Conservation (phyloP, 139 green algal genomes). For the Haematococcus sp. region DNA sequence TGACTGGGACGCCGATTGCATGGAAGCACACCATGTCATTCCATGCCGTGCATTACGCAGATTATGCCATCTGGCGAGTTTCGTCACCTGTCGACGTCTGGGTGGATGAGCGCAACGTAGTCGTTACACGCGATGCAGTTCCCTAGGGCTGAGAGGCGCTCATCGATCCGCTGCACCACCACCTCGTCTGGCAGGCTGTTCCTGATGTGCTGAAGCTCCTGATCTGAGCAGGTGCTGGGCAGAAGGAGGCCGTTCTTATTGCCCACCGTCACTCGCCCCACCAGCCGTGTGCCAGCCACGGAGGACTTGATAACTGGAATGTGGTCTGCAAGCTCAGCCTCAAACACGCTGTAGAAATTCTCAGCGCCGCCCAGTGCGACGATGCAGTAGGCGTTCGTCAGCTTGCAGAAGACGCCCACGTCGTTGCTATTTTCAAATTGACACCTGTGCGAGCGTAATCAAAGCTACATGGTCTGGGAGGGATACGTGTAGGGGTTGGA, state of each 20-base stretch:
- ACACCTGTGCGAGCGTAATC: slow-evolving; percentile 2
- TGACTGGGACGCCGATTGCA: background rate
- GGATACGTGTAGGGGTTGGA: too few species aligned
- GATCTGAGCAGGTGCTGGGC: slow-evolving; percentile 92
- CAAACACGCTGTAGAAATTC: slow-evolving; percentile 99
- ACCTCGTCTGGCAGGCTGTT: slow-evolving; percentile 97
- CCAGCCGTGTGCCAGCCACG: slow-evolving; percentile 88
- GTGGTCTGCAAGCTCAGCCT: slow-evolving; percentile 93
- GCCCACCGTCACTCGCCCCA: slow-evolving; percentile 88
- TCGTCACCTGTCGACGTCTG: slow-evolving; percentile 90
- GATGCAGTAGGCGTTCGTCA: slow-evolving; percentile 96
- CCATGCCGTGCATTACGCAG: background rate
- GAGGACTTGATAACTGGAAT: slow-evolving; percentile 96
- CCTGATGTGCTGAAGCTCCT: slow-evolving; percentile 97
- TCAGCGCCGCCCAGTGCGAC: slow-evolving; percentile 87
- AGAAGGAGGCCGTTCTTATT: slow-evolving; percentile 98
- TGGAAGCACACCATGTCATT: slow-evolving; percentile 8
- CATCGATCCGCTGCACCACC: slow-evolving; percentile 95
- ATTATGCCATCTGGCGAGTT: slow-evolving; percentile 53
- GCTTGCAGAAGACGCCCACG: slow-evolving; percentile 93
- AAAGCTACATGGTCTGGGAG: too few species aligned
- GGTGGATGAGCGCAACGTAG: slow-evolving; percentile 97
- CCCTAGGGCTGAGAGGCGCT: slow-evolving; percentile 94
- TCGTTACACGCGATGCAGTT: slow-evolving; percentile 99
- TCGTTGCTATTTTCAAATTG: slow-evolving; percentile 98